phyloP scores from a whole-genome alignment of 345 rosid genomes.

The Populus pruinosa region DNA sequence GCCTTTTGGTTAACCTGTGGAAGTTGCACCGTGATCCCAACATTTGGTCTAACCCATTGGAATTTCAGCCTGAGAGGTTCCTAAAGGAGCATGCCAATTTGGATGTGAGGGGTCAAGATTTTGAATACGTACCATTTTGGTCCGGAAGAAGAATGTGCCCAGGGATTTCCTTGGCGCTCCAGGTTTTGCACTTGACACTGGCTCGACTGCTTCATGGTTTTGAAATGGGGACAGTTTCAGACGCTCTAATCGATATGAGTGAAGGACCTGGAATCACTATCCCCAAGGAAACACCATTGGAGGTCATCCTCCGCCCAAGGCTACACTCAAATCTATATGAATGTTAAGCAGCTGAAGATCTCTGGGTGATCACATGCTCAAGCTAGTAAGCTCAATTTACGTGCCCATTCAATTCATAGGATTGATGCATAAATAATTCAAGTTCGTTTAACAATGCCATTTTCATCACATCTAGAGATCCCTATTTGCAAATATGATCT shows the following conservation, averaged over 20 bases:
- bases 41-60: constrained; percentile 10
- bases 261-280: constrained; percentile 5
- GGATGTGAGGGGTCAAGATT: constrained; percentile 10
- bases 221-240: constrained; percentile 4
- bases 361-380: too few species aligned
- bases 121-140: constrained; percentile 16
- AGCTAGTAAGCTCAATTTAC: too few species aligned
- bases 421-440: background rate
- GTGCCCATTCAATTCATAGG: background rate
- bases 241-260: constrained; percentile 8
- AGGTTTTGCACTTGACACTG: constrained; percentile 10
- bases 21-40: constrained; percentile 21
- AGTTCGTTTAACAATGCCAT: too few species aligned
- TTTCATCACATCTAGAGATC: background rate
- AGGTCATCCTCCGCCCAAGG: constrained; percentile 8
- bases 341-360: background rate
- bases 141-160: constrained; percentile 25
- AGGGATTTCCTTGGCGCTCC: constrained; percentile 9
- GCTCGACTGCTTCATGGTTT: constrained; percentile 21
- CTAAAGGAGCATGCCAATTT: background rate
- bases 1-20: constrained; percentile 11
- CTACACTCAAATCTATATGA: constrained; percentile 5
- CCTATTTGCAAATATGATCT: background rate
- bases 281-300: constrained; percentile 9
- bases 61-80: constrained; percentile 23